Conservation (phyloP, 495 filamentous ascomycete genomes). For the Polyplosphaeria fusca region DNA sequence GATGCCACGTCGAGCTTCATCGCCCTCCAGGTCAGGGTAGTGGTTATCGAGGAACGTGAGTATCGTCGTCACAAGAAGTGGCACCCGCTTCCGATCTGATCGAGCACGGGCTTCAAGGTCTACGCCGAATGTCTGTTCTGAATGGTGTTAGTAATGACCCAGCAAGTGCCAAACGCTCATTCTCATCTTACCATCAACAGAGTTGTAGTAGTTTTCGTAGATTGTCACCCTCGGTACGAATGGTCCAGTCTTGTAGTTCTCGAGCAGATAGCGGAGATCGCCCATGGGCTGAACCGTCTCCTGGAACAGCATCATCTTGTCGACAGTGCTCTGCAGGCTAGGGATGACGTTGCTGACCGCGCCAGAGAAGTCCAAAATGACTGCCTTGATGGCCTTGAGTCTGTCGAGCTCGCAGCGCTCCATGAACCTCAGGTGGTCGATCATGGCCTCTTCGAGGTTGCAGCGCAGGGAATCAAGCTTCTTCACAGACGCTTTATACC, state of each 20-base stretch:
- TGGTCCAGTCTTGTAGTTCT: constrained; percentile 92
- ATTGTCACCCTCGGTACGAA: constrained; percentile 88
- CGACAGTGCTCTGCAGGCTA: constrained; percentile 87
- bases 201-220: constrained; percentile 99
- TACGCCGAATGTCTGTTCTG: constrained; percentile 94
- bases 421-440: constrained; percentile 89
- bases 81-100: constrained; percentile 92
- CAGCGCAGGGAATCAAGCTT: constrained; percentile 88
- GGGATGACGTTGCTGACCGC: constrained; percentile 98
- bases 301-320: constrained; percentile 98
- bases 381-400: constrained; percentile 95
- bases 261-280: constrained; percentile 91
- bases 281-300: constrained; percentile 92
- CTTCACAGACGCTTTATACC: constrained; percentile 80
- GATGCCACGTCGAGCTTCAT: constrained; percentile 86
- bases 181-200: constrained; percentile 66
- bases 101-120: constrained; percentile 92
- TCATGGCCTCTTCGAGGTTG: constrained; percentile 89
- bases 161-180: neutral
- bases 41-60: constrained; percentile 93
- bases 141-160: constrained; percentile 29
- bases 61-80: constrained; percentile 85
- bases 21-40: constrained; percentile 96
- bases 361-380: constrained; percentile 95
- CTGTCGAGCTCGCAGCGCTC: constrained; percentile 96